Evolutionary conservation across 2,329 filamentous ascomycete genomes (phyloP).

Genomic region (Xylaria sp.): DNA sequence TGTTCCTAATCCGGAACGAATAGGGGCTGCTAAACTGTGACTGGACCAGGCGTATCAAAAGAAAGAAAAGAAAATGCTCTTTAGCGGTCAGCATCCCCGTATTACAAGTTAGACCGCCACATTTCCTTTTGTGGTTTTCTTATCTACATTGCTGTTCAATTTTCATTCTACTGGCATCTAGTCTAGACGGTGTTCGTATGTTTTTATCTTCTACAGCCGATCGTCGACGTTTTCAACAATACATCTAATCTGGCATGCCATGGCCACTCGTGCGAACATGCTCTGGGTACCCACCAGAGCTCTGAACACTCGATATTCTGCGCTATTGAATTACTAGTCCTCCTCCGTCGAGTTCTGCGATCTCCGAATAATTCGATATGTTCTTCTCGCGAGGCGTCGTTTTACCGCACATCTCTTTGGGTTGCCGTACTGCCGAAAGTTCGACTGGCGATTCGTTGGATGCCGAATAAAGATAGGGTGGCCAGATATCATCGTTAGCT

Average conservation of each 20-base stretch:
- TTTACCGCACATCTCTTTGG: conserved; percentile 23
- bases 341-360: conserved; percentile 1
- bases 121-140: neutral
- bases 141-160: neutral
- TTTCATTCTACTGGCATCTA: neutral
- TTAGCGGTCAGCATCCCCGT: conserved; percentile 1
- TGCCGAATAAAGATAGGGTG: conserved; percentile 25
- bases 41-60: conserved; percentile 5
- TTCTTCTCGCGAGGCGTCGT: conserved; percentile 15
- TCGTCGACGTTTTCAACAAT: neutral
- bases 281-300: neutral
- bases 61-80: conserved; percentile 15
- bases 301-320: neutral
- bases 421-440: conserved; percentile 15
- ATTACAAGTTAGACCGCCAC: neutral
- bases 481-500: neutral
- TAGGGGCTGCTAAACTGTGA: conserved; percentile 30
- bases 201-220: neutral
- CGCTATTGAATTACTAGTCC: neutral
- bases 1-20: conserved; percentile 22
- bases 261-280: neutral
- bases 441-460: conserved; percentile 27
- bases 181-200: neutral
- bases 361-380: conserved; percentile 17
- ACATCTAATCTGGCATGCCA: neutral